These are phyloP conservation scores for Geranium brycei DNA, from an alignment of 345 rosid genomes.

Conservation along the genomic window DNA sequence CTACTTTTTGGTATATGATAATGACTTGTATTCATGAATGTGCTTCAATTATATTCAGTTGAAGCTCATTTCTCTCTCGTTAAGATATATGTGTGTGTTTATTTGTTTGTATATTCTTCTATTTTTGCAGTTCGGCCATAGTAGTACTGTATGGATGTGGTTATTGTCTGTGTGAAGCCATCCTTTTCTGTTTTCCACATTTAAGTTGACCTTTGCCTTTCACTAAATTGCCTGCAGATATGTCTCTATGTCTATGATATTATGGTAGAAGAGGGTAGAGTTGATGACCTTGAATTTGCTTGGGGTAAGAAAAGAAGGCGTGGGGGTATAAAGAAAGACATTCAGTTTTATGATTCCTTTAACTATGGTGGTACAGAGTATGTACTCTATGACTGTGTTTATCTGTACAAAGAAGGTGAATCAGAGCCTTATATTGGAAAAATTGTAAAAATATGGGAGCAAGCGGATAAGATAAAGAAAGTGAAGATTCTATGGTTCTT, in stretches of 20 bases:
- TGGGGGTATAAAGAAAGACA: slow-evolving; percentile 51
- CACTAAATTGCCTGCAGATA: no score
- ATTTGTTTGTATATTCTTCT: no score
- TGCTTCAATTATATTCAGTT: no score
- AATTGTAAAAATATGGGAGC: slow-evolving; percentile 65
- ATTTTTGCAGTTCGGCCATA: no score
- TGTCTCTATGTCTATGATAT: slow-evolving; percentile 9
- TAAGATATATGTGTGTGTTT: no score
- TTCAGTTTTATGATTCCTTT: slow-evolving; percentile 66
- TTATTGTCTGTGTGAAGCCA: no score
- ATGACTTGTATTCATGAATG: no score
- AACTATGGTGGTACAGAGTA: slow-evolving; percentile 51
- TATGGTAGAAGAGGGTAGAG: slow-evolving; percentile 38
- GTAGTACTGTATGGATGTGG: no score
- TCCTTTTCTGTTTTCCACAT: no score
- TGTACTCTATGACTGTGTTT: slow-evolving; percentile 57
- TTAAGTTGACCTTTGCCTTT: no score
- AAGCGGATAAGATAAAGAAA: slow-evolving; percentile 27
- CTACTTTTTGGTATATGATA: no score
- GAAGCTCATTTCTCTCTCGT: no score
- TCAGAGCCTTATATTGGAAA: slow-evolving; percentile 61
- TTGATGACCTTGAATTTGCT: slow-evolving; percentile 37
- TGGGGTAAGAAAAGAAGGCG: slow-evolving; percentile 60
- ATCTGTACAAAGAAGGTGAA: slow-evolving; percentile 25
- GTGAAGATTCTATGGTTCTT: slow-evolving; percentile 76